A percentile compares a stretch with the other conserved stretches of the same genome.
Evolutionary conservation across 345 rosid genomes (phyloP).

Genomic region (Gossypium ekmanianum): DNA sequence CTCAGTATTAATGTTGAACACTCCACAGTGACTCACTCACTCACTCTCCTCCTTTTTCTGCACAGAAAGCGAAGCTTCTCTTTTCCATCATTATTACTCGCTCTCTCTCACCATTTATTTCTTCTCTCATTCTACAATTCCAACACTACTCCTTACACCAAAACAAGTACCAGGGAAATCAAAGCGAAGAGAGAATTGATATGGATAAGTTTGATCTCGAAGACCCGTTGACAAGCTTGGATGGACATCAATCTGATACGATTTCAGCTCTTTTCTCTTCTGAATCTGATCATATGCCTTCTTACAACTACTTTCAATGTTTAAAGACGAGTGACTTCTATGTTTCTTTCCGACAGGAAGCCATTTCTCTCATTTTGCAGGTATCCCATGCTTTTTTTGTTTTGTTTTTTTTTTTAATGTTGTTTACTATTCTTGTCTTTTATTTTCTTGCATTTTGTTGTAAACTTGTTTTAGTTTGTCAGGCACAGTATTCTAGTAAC

Average conservation of each 20-base stretch:
- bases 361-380: constrained; percentile 39
- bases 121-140: constrained; percentile 9
- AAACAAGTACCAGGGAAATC: background rate
- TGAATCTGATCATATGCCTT: constrained; percentile 47
- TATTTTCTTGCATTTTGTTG: constrained; percentile 7
- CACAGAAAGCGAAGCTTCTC: constrained; percentile 49
- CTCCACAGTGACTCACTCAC: constrained; percentile 5
- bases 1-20: constrained; percentile 26
- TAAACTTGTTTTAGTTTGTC: constrained; percentile 12
- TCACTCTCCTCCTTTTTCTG: constrained; percentile 17
- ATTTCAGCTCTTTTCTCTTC: constrained; percentile 34
- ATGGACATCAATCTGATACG: constrained; percentile 17
- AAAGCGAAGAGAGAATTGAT: background rate
- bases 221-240: constrained; percentile 35
- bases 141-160: background rate
- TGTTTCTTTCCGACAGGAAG: constrained; percentile 38
- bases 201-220: constrained; percentile 42
- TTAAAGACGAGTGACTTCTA: constrained; percentile 19
- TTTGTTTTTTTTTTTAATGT: background rate
- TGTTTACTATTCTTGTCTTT: background rate
- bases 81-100: constrained; percentile 28
- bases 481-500: constrained; percentile 31
- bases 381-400: constrained; percentile 16
- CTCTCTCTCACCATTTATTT: constrained; percentile 16
- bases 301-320: constrained; percentile 19